These are phyloP conservation scores for Suillus decipiens DNA, from an alignment of 768 basidiomycete genomes.

Conservation along the genomic window DNA sequence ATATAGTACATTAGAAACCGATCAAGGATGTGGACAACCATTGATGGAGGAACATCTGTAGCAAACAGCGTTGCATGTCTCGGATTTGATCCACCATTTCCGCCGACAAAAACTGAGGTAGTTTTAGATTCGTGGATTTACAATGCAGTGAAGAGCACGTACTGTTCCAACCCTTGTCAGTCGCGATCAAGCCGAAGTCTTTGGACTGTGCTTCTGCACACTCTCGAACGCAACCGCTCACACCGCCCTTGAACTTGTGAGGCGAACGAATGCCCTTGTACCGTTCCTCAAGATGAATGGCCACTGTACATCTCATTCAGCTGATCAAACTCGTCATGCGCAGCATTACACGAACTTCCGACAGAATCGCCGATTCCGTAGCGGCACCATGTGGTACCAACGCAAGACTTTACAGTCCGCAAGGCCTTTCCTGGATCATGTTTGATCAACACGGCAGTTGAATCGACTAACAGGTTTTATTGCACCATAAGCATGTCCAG, in stretches of 20 bases:
- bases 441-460: background rate
- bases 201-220: constrained; percentile 77
- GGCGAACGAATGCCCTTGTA: constrained; percentile 70
- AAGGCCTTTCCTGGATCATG: constrained; percentile 43
- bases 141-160: constrained; percentile 7
- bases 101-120: constrained; percentile 57
- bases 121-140: background rate
- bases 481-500: constrained; percentile 75
- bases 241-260: constrained; percentile 79
- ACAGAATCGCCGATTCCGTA: constrained; percentile 78
- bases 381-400: constrained; percentile 72
- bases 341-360: constrained; percentile 39
- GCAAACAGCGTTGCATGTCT: constrained; percentile 68
- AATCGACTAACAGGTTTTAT: background rate
- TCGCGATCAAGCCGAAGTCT: constrained; percentile 78
- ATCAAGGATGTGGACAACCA: constrained; percentile 62
- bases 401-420: constrained; percentile 77
- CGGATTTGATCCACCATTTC: constrained; percentile 67
- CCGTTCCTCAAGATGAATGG: constrained; percentile 68
- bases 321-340: background rate
- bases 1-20: constrained; percentile 72
- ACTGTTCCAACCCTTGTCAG: constrained; percentile 80
- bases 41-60: constrained; percentile 64
- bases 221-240: constrained; percentile 73
- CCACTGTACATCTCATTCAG: constrained; percentile 38